Conservation (phyloP, 2,329 filamentous ascomycete species). For the Sporothrix globosa region DNA sequence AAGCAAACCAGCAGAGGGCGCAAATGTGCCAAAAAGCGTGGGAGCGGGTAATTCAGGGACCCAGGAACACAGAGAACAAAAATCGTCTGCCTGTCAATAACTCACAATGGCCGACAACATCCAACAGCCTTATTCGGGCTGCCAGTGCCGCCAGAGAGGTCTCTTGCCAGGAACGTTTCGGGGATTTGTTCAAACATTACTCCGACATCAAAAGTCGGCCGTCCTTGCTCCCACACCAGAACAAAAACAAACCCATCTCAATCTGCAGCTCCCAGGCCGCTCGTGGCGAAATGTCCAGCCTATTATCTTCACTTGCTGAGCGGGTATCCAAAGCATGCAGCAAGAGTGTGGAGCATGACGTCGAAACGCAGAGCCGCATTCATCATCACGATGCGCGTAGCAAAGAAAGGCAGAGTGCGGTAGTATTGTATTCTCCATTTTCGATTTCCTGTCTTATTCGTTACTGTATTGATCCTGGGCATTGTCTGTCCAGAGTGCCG, state of each 20-base stretch:
- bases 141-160: background rate
- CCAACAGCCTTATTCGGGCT: background rate
- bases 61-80: background rate
- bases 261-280: background rate
- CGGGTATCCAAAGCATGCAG: background rate
- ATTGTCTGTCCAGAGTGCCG: background rate
- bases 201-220: background rate
- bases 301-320: background rate
- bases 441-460: background rate
- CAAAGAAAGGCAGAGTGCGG: no score
- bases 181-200: background rate
- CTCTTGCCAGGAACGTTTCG: background rate
- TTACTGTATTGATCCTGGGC: constrained; percentile 9
- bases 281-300: background rate
- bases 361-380: background rate
- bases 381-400: background rate
- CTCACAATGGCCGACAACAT: background rate
- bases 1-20: background rate
- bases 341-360: background rate
- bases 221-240: no score
- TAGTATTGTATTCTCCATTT: no score
- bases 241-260: background rate
- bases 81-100: background rate
- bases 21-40: background rate
- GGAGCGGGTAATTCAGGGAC: background rate